These are phyloP conservation scores for Aspergillus sp. DNA, from an alignment of 2,329 filamentous ascomycete genomes.

Conservation along the genomic window DNA sequence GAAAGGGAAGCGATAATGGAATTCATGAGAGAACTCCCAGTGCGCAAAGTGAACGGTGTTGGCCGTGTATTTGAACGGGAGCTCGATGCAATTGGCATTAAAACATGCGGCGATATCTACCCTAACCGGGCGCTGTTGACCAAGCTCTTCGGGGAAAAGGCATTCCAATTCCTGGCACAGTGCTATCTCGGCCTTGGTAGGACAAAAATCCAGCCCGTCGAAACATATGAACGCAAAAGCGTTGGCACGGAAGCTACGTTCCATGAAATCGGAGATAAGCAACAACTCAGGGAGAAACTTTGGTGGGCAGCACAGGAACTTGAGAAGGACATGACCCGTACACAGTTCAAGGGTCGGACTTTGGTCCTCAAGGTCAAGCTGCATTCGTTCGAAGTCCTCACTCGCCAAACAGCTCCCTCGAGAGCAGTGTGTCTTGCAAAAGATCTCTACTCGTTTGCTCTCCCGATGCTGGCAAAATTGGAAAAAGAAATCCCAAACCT, in stretches of 20 bases:
- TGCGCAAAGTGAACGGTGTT: constrained; percentile 91
- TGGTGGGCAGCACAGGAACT: constrained; percentile 77
- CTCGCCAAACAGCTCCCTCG: constrained; percentile 71
- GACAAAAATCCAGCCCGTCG: constrained; percentile 77
- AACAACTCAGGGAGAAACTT: constrained; percentile 69
- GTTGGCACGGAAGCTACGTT: constrained; percentile 94
- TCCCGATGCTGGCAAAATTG: constrained; percentile 79
- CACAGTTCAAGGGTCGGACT: constrained; percentile 84
- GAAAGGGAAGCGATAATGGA: constrained; percentile 71
- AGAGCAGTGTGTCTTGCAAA: constrained; percentile 68
- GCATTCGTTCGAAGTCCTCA: constrained; percentile 88
- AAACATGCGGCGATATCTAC: constrained; percentile 85
- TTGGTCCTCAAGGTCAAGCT: constrained; percentile 89
- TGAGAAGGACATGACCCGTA: constrained; percentile 75
- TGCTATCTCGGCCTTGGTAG: constrained; percentile 83
- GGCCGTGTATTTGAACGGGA: constrained; percentile 91
- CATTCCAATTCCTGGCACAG: constrained; percentile 77
- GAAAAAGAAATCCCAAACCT: constrained; percentile 77
- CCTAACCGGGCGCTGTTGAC: constrained; percentile 66
- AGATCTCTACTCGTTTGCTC: constrained; percentile 74
- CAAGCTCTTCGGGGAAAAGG: constrained; percentile 85
- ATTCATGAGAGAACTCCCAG: constrained; percentile 80
- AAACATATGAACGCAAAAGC: constrained; percentile 87
- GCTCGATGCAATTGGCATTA: constrained; percentile 78
- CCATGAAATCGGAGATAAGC: constrained; percentile 66